Percentiles rank a stretch among this genome's conserved stretches.
These are phyloP conservation scores for Favolaschia claudopus DNA, from an alignment of 768 basidiomycete species.

Conservation along the genomic window DNA sequence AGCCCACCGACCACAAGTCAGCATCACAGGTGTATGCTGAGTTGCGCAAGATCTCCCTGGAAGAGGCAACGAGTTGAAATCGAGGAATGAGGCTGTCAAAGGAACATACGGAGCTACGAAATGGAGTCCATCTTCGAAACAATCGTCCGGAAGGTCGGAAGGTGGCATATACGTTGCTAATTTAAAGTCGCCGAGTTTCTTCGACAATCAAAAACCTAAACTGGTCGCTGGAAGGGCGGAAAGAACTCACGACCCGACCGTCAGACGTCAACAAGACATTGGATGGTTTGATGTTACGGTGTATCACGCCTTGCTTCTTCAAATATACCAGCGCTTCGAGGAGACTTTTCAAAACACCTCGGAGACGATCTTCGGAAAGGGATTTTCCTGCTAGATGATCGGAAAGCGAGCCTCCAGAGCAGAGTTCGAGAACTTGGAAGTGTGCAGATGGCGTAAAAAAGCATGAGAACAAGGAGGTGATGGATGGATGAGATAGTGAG, in stretches of 20 bases:
- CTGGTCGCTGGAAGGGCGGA: neutral
- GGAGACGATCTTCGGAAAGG: constrained; percentile 44
- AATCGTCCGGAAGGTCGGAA: constrained; percentile 26
- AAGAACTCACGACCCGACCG: constrained; percentile 46
- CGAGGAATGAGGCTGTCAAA: neutral
- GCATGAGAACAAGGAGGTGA: constrained; percentile 53
- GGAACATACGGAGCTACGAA: constrained; percentile 52
- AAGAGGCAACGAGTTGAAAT: neutral
- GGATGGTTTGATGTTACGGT: constrained; percentile 49
- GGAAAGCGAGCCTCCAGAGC: constrained; percentile 47
- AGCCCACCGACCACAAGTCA: constrained; percentile 61
- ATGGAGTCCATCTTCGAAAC: constrained; percentile 30
- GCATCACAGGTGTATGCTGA: constrained; percentile 41
- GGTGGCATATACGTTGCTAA: constrained; percentile 41
- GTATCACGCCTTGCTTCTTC: constrained; percentile 49
- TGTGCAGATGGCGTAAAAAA: constrained; percentile 41
- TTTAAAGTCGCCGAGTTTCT: constrained; percentile 58
- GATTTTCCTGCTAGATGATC: constrained; percentile 34
- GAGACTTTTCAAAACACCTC: constrained; percentile 47
- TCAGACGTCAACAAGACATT: constrained; percentile 50
- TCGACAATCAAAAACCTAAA: no score
- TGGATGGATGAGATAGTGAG: constrained; percentile 55
- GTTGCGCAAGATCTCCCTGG: constrained; percentile 49
- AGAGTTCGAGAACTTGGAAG: constrained; percentile 56
- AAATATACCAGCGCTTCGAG: constrained; percentile 53